A percentile compares a stretch with the other conserved stretches of the same genome.
Evolutionary conservation across 2,329 filamentous ascomycete genomes (phyloP).

Genomic region (Diaporthe citri): DNA sequence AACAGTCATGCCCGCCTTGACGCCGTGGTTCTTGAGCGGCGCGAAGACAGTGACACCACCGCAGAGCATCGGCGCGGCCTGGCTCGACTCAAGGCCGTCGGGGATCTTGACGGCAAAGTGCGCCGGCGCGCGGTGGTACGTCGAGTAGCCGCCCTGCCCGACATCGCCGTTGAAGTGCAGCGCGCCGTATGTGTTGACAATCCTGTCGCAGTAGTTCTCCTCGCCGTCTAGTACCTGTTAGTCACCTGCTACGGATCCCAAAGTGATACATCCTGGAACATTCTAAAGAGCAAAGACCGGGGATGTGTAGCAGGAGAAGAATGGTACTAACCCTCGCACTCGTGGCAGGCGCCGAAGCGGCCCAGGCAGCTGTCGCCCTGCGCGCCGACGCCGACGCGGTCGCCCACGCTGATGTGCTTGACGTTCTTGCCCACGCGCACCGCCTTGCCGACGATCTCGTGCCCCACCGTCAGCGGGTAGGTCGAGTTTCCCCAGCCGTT

Average conservation of each 20-base stretch:
- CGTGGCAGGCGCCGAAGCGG: conserved; percentile 51
- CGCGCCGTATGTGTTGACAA: conserved; percentile 64
- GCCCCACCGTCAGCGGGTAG: conserved; percentile 67
- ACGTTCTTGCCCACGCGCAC: conserved; percentile 65
- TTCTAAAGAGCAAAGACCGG: no score
- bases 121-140: conserved; percentile 49
- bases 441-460: conserved; percentile 74
- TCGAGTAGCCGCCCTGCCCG: conserved; percentile 68
- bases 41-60: conserved; percentile 75
- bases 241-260: no score
- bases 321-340: conserved; percentile 50
- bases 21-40: conserved; percentile 68
- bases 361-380: conserved; percentile 67
- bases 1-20: conserved; percentile 74
- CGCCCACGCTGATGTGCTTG: conserved; percentile 66
- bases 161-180: conserved; percentile 63
- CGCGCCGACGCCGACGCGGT: conserved; percentile 74
- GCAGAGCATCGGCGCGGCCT: conserved; percentile 74
- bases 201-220: conserved; percentile 55
- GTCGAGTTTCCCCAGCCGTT: conserved; percentile 60
- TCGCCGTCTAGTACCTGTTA: conserved; percentile 44
- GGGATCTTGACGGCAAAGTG: conserved; percentile 62
- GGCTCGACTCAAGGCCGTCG: conserved; percentile 53
- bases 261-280: no score
- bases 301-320: no score